phyloP scores from a whole-genome alignment of 2,329 filamentous ascomycete genomes.

The Aulographum hederae region DNA sequence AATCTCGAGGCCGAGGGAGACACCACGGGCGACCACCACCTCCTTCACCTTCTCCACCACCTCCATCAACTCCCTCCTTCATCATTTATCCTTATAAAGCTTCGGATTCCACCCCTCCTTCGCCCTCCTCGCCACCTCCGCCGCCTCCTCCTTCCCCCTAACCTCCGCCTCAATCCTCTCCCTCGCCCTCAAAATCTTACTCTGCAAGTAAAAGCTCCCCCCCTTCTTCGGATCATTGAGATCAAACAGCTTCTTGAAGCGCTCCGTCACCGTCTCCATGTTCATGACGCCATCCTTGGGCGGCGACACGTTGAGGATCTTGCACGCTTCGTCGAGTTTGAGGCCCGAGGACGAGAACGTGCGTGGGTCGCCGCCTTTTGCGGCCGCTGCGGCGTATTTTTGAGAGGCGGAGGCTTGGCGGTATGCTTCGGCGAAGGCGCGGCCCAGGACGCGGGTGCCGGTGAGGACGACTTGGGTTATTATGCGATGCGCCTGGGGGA shows the following conservation, averaged over 20 bases:
- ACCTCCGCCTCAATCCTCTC: constrained; percentile 85
- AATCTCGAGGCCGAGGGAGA: too few species aligned
- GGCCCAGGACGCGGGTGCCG: constrained; percentile 78
- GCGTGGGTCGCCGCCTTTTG: constrained; percentile 33
- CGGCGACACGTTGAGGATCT: constrained; percentile 89
- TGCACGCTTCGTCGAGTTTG: constrained; percentile 90
- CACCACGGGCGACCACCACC: too few species aligned
- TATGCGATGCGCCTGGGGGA: constrained; percentile 68
- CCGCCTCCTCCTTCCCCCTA: constrained; percentile 50
- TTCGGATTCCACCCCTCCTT: constrained; percentile 88
- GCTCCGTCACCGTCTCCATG: constrained; percentile 59
- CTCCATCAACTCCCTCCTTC: too few species aligned
- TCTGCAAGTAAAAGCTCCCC: constrained; percentile 95
- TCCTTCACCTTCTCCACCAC: too few species aligned
- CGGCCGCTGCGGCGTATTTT: constrained; percentile 57
- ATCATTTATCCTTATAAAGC: constrained; percentile 89
- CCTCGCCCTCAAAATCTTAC: constrained; percentile 80
- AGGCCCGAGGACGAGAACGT: constrained; percentile 51
- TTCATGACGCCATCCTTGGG: constrained; percentile 62
- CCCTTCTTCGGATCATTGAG: constrained; percentile 88
- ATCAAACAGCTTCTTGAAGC: constrained; percentile 93
- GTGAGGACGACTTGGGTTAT: constrained; percentile 85
- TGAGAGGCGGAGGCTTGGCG: constrained; percentile 82
- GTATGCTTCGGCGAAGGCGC: constrained; percentile 86
- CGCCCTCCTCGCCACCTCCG: constrained; percentile 57